phyloP scores from a whole-genome alignment of 164 flowering plant species.

The Nymphaea colorata region DNA sequence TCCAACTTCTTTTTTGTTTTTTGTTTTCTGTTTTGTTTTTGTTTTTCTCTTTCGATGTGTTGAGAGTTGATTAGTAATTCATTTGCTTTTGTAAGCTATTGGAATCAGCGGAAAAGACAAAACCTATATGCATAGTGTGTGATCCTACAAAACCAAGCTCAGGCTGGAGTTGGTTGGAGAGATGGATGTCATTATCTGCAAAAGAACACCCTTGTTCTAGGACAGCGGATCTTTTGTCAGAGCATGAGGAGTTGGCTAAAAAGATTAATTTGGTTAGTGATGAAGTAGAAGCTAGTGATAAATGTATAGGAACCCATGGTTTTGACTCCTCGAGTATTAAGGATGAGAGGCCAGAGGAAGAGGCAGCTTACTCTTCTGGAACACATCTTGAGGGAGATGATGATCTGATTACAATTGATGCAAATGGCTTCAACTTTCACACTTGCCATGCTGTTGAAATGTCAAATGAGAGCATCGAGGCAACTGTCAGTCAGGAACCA shows the following conservation, averaged over 20 bases:
- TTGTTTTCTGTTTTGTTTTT: not conserved
- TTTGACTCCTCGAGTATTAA: not conserved
- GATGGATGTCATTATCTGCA: slow-evolving; percentile 79
- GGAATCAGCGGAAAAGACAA: slow-evolving; percentile 53
- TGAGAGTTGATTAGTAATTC: slow-evolving; percentile 7
- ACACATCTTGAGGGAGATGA: not conserved
- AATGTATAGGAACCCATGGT: too few species aligned
- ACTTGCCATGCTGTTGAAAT: not conserved
- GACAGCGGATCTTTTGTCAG: not conserved
- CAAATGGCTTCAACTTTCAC: not conserved
- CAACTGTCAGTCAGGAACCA: not conserved
- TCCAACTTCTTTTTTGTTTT: not conserved
- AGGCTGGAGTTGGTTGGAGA: slow-evolving; percentile 91
- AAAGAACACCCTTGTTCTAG: slow-evolving; percentile 15
- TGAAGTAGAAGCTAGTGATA: not conserved
- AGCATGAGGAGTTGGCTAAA: not conserved
- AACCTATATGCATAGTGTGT: slow-evolving; percentile 54
- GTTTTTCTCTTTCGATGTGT: not conserved
- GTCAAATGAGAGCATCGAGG: not conserved
- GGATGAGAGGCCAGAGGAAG: not conserved
- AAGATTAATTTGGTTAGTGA: not conserved
- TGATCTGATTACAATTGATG: not conserved
- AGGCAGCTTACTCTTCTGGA: not conserved
- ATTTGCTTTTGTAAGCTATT: slow-evolving; percentile 26
- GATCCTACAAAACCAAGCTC: slow-evolving; percentile 50